phyloP scores from a whole-genome alignment of 2,329 filamentous ascomycete genomes.

The Seiridium unicorne region DNA sequence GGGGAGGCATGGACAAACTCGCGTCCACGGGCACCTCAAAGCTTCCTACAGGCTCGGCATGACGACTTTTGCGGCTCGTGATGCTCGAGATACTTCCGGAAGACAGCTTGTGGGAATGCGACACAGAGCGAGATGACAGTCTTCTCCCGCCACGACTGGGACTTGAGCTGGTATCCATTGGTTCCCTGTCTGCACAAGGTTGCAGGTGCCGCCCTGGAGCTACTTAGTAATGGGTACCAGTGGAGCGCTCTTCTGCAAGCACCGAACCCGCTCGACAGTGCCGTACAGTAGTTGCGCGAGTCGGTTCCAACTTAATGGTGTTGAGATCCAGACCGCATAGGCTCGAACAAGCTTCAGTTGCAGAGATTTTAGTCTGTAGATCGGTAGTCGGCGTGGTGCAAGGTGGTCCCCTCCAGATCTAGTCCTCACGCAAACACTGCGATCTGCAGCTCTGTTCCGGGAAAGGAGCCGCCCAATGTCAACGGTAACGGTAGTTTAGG shows the following conservation, averaged over 20 bases:
- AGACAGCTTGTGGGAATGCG: slow-evolving; percentile 40
- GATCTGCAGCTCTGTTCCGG: no score
- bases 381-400: background rate
- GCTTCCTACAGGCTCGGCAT: slow-evolving; percentile 56
- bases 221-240: background rate
- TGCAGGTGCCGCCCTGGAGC: background rate
- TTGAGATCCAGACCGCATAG: background rate
- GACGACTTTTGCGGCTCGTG: slow-evolving; percentile 52
- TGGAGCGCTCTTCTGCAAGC: background rate
- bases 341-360: background rate
- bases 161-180: slow-evolving; percentile 10
- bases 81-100: slow-evolving; percentile 22
- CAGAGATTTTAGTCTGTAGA: background rate
- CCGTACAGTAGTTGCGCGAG: background rate
- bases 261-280: background rate
- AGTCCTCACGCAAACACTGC: no score
- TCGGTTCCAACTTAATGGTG: background rate
- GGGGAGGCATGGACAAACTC: slow-evolving; percentile 64
- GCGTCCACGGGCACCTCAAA: slow-evolving; percentile 57
- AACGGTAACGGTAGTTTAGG: no score
- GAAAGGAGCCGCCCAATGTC: no score
- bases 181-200: background rate
- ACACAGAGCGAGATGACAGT: slow-evolving; percentile 19
- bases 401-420: background rate
- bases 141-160: slow-evolving; percentile 11